Base-by-base conservation (phyloP, 495 filamentous ascomycete species). In the Lepidopterella palustris region DNA sequence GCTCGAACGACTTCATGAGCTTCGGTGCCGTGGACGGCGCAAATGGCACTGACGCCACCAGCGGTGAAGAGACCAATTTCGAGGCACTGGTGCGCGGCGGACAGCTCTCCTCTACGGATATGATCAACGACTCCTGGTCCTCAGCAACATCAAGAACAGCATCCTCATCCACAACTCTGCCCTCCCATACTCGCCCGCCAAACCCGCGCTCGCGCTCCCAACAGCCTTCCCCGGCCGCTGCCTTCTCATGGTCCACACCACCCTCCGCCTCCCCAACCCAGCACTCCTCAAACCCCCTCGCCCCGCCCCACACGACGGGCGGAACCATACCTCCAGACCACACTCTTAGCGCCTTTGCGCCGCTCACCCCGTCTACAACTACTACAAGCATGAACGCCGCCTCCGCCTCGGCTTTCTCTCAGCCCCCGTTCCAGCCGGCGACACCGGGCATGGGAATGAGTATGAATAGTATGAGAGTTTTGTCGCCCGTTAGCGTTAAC, bases 1-100 rank as follows among this genome's bases (percentile, higher is more conserved):
- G 21, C 72, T 70, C 45, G 78, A 82, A 61, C 31, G 84, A 87
- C 60, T 83, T 86, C 65, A 75, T 85, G 69, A 78, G 79, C 3
- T 86, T 86, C 58, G 80, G 78, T 4, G 74, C 76, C 25, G 58
- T 79, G 9, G 70, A 70, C 10, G 78, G 76, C 3, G 76, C 79
- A 11, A 77, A 78, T 10, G 75, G 80, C 13, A 72, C 78, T 28
- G 71, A 74, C 42, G 65, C 70, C 4, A 78, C 77, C 45, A 80
- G 78, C 24, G 76, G 81, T 3, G 82, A 73, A 11, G 82, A 86
- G 61, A 79, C 83, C 53, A 89, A 89, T 66, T 98, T 97, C 66
- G 91, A 96, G 69, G 79, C 81, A 1, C 80, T 98, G 20, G 91
- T 98, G 13, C 87, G 90, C 67, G 92, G 92, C 13, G 60, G 66